Evolutionary conservation across 2,329 filamentous ascomycete species (phyloP).

Genomic region (Ilyonectria mors-panacis): DNA sequence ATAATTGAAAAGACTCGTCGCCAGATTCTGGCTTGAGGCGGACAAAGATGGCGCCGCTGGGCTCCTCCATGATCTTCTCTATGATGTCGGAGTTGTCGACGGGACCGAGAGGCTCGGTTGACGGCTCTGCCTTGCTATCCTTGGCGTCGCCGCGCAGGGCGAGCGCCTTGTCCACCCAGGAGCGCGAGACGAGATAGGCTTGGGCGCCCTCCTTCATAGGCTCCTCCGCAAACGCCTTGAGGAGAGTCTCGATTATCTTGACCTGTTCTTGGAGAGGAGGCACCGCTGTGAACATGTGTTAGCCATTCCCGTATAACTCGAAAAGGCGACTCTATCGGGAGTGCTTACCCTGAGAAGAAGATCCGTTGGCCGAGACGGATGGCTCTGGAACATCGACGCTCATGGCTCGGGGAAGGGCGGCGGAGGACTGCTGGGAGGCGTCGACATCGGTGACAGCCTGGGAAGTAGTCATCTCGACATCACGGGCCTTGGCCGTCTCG

Average conservation of each 20-base stretch:
- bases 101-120: constrained; percentile 77
- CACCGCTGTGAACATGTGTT: constrained; percentile 41
- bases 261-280: constrained; percentile 74
- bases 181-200: constrained; percentile 83
- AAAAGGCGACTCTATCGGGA: not conserved
- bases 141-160: constrained; percentile 74
- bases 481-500: constrained; percentile 57
- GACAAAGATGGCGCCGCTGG: constrained; percentile 72
- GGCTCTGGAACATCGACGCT: constrained; percentile 57
- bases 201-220: constrained; percentile 79
- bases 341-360: constrained; percentile 49
- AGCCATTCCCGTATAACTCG: constrained; percentile 25
- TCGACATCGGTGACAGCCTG: constrained; percentile 36
- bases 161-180: constrained; percentile 83
- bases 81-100: constrained; percentile 91
- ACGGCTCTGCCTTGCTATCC: constrained; percentile 70
- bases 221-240: constrained; percentile 65
- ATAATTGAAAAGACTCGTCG: constrained; percentile 80
- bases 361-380: constrained; percentile 36
- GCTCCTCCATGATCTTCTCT: constrained; percentile 69
- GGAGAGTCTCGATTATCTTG: constrained; percentile 75
- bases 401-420: constrained; percentile 56
- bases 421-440: constrained; percentile 35
- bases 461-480: constrained; percentile 62
- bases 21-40: constrained; percentile 80